A percentile compares a stretch with the other conserved stretches of the same genome.
These are phyloP conservation scores for Russula sp. DNA, from an alignment of 768 basidiomycete species.

Conservation along the genomic window DNA sequence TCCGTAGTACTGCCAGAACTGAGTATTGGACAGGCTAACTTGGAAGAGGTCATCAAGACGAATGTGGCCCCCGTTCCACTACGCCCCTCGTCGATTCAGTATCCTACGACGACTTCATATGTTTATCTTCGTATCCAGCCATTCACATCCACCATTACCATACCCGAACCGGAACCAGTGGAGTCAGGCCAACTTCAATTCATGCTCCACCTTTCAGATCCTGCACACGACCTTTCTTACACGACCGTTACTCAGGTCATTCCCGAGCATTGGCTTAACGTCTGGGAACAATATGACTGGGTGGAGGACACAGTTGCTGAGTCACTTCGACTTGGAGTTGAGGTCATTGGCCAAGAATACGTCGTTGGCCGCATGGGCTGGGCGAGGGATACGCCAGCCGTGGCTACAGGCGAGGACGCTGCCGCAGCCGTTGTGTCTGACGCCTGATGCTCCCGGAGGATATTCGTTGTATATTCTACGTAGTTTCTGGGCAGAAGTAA, in stretches of 20 bases:
- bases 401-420: constrained; percentile 10
- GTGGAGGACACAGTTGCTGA: constrained; percentile 94
- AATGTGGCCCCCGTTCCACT: constrained; percentile 37
- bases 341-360: constrained; percentile 90
- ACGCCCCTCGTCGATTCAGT: constrained; percentile 32
- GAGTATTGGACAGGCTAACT: constrained; percentile 49
- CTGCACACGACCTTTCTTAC: constrained; percentile 66
- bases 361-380: constrained; percentile 83
- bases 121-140: constrained; percentile 94
- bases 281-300: constrained; percentile 93
- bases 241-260: constrained; percentile 78
- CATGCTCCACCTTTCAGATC: constrained; percentile 62
- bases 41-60: constrained; percentile 67
- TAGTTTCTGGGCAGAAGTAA: neutral
- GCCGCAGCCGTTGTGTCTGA: neutral
- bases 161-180: constrained; percentile 29
- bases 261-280: constrained; percentile 76
- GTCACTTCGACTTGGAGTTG: constrained; percentile 72
- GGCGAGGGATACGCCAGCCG: constrained; percentile 31
- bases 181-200: constrained; percentile 47
- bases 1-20: neutral
- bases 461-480: constrained; percentile 1
- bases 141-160: constrained; percentile 51
- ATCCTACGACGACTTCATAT: constrained; percentile 77
- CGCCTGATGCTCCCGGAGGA: neutral